Conservation (phyloP, 768 basidiomycete species). For the Mycena alexandri region DNA sequence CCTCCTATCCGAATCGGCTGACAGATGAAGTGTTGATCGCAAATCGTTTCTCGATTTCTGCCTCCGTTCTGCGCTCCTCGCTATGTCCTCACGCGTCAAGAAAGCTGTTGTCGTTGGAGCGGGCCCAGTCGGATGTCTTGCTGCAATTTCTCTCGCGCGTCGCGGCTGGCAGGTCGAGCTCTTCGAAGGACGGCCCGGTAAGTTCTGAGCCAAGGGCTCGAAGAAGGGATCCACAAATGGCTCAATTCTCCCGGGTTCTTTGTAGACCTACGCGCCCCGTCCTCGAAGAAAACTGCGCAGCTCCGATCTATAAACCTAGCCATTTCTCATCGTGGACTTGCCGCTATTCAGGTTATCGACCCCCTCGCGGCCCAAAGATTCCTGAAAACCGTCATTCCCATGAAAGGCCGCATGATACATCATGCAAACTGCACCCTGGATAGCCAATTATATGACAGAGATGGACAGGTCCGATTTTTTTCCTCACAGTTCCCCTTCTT, state of each 20-base stretch:
- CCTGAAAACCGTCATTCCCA: slow-evolving; percentile 86
- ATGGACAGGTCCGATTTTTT: slow-evolving; percentile 78
- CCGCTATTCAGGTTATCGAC: slow-evolving; percentile 88
- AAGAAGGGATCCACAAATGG: slow-evolving; percentile 36
- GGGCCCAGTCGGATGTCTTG: slow-evolving; percentile 95
- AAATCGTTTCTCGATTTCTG: neutral
- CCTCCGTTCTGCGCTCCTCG: neutral
- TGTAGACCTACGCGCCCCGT: slow-evolving; percentile 80
- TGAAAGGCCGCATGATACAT: slow-evolving; percentile 97
- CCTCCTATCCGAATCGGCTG: slow-evolving; percentile 6
- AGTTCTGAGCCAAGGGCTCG: slow-evolving; percentile 36
- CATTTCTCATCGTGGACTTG: slow-evolving; percentile 93
- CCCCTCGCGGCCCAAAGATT: slow-evolving; percentile 76
- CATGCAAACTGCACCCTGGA: slow-evolving; percentile 75
- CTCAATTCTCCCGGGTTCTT: slow-evolving; percentile 31
- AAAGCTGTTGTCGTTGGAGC: slow-evolving; percentile 82
- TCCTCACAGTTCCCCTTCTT: slow-evolving; percentile 33
- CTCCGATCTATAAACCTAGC: slow-evolving; percentile 97
- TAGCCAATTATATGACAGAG: slow-evolving; percentile 89
- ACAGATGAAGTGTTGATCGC: too few relatives aligned
- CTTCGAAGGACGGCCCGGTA: slow-evolving; percentile 86
- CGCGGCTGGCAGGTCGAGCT: slow-evolving; percentile 88
- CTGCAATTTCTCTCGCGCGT: slow-evolving; percentile 87
- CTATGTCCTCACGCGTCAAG: slow-evolving; percentile 24
- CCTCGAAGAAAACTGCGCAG: slow-evolving; percentile 72